Evolutionary conservation across 805 yeast species (phyloP).

Genomic region (Suhomyces emberorum): DNA sequence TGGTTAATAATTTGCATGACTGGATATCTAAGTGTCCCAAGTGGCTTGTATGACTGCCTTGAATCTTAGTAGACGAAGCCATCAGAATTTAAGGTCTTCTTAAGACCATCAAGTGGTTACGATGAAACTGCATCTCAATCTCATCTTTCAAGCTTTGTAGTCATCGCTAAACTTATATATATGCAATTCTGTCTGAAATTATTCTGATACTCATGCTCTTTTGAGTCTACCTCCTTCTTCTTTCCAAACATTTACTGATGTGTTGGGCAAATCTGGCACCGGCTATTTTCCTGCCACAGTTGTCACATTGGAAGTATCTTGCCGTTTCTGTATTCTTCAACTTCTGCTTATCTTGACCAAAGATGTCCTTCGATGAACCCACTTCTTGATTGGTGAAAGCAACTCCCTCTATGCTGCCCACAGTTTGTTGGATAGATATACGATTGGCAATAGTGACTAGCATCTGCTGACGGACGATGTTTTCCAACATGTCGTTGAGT

Average conservation of each 20-base stretch:
- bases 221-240: constrained; percentile 50
- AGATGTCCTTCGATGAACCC: constrained; percentile 38
- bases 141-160: no score
- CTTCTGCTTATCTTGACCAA: constrained; percentile 48
- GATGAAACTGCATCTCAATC: no score
- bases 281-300: constrained; percentile 83
- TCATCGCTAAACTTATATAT: no score
- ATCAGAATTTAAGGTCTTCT: no score
- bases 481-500: constrained; percentile 30
- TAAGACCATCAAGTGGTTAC: no score
- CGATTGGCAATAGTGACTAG: constrained; percentile 22
- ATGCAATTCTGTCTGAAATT: no score
- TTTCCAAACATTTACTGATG: constrained; percentile 82
- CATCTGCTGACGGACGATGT: constrained; percentile 31
- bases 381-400: constrained; percentile 10
- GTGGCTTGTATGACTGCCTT: no score
- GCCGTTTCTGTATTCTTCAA: constrained; percentile 43
- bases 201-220: no score
- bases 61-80: no score
- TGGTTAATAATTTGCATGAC: no score
- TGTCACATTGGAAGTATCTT: constrained; percentile 70
- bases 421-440: constrained; percentile 16
- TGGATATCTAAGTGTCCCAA: no score
- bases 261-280: constrained; percentile 93
- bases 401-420: constrained; percentile 14